Conservation (phyloP, 2,329 filamentous ascomycete species). For the Blastomyces silverae region DNA sequence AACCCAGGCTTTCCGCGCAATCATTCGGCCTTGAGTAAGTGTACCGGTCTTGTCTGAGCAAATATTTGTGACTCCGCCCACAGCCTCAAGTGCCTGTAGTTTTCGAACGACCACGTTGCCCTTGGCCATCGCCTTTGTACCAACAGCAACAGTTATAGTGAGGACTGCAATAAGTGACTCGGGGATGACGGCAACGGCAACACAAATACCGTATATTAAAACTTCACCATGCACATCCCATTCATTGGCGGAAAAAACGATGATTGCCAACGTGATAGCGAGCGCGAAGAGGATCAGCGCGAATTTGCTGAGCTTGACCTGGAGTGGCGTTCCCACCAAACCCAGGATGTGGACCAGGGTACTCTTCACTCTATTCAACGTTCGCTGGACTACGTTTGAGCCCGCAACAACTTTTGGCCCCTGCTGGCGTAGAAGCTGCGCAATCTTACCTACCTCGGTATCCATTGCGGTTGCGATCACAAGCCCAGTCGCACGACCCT, state of each 20-base stretch:
- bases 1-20: slow-evolving; percentile 49
- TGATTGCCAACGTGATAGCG: slow-evolving; percentile 57
- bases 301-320: slow-evolving; percentile 58
- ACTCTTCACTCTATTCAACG: slow-evolving; percentile 41
- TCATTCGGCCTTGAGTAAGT: slow-evolving; percentile 53
- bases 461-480: slow-evolving; percentile 57
- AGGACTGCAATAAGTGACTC: slow-evolving; percentile 54
- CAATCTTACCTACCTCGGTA: slow-evolving; percentile 58
- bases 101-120: slow-evolving; percentile 49
- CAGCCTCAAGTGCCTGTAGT: slow-evolving; percentile 47
- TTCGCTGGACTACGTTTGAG: slow-evolving; percentile 40
- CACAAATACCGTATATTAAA: slow-evolving; percentile 52
- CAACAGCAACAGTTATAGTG: slow-evolving; percentile 57
- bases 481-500: slow-evolving; percentile 54
- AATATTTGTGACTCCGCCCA: slow-evolving; percentile 51
- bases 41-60: slow-evolving; percentile 49
- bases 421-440: slow-evolving; percentile 51
- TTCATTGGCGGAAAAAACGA: slow-evolving; percentile 57
- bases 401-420: slow-evolving; percentile 35
- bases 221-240: slow-evolving; percentile 48
- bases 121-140: slow-evolving; percentile 48
- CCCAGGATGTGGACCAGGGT: slow-evolving; percentile 33
- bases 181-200: slow-evolving; percentile 50
- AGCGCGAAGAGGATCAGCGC: slow-evolving; percentile 56
- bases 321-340: slow-evolving; percentile 57